Evolutionary conservation across 192 early-diverging fungal genomes (phyloP).

Genomic region (Entomortierella lignicola): DNA sequence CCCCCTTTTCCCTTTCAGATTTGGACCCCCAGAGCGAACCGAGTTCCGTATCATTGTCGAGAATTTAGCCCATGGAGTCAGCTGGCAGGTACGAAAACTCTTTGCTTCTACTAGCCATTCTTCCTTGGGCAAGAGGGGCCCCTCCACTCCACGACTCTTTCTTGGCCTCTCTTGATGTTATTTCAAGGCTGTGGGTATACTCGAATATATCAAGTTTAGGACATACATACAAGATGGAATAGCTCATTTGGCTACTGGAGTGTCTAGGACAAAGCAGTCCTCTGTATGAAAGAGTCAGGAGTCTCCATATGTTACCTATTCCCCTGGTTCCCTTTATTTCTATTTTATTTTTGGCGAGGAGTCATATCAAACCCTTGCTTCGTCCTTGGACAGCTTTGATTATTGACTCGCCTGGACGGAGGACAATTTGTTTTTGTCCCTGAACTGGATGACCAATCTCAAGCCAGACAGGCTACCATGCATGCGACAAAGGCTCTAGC

Average conservation of each 20-base stretch:
- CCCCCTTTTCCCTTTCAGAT: slow-evolving; percentile 14
- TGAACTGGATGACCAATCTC: background rate
- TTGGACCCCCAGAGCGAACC: slow-evolving; percentile 58
- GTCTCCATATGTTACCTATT: too few species aligned
- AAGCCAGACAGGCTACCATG: background rate
- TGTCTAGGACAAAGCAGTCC: background rate
- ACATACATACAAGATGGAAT: background rate
- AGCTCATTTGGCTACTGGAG: background rate
- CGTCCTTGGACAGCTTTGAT: too few species aligned
- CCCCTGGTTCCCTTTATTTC: too few species aligned
- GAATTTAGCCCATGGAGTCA: slow-evolving; percentile 80
- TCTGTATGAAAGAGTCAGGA: too few species aligned
- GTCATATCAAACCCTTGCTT: background rate
- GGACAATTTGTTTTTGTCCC: background rate
- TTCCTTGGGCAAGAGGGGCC: background rate
- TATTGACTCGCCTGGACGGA: too few species aligned
- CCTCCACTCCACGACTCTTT: background rate
- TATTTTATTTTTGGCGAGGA: background rate
- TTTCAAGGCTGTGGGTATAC: background rate
- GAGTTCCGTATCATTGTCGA: slow-evolving; percentile 83
- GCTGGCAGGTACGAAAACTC: slow-evolving; percentile 78
- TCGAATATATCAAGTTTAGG: background rate
- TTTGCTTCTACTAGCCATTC: slow-evolving; percentile 1
- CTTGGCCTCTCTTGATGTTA: background rate
- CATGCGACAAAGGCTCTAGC: background rate